Evolutionary conservation across 768 basidiomycete genomes (phyloP).

Genomic region (Tricholomella constricta): DNA sequence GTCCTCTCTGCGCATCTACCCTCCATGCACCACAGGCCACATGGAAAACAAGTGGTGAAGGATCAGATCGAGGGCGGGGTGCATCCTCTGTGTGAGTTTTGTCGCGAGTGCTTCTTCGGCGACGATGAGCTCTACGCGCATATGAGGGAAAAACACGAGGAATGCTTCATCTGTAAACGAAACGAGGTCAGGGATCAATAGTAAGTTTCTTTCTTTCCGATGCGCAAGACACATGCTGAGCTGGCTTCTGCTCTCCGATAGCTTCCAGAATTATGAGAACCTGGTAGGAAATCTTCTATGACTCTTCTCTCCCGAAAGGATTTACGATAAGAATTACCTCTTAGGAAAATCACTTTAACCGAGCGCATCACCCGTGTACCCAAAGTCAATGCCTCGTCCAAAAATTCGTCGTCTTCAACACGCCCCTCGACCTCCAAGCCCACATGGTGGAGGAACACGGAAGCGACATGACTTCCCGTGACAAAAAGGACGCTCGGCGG

Average conservation of each 20-base stretch:
- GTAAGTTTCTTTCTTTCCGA: conserved; percentile 48
- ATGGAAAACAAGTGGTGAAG: conserved; percentile 40
- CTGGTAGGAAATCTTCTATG: conserved; percentile 50
- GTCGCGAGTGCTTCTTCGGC: conserved; percentile 90
- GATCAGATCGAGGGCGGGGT: conserved; percentile 70
- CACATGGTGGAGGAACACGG: conserved; percentile 89
- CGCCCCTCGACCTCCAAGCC: conserved; percentile 84
- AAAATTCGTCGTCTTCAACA: conserved; percentile 95
- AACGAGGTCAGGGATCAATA: conserved; percentile 82
- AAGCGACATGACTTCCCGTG: conserved; percentile 67
- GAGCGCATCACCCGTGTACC: conserved; percentile 76
- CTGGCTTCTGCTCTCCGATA: conserved; percentile 27
- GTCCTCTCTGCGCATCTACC: conserved; percentile 74
- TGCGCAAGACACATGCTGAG: neutral
- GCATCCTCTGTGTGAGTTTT: conserved; percentile 86
- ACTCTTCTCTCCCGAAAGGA: neutral
- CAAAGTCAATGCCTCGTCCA: conserved; percentile 73
- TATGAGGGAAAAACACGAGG: conserved; percentile 92
- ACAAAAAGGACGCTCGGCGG: conserved; percentile 67
- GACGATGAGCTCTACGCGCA: conserved; percentile 93
- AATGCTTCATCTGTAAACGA: conserved; percentile 93
- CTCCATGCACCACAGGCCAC: conserved; percentile 51
- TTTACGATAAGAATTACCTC: neutral
- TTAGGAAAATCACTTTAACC: conserved; percentile 77
- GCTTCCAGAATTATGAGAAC: conserved; percentile 78